phyloP scores from a whole-genome alignment of 1,139 yeast genomes.

The Geotrichum restrictum region DNA sequence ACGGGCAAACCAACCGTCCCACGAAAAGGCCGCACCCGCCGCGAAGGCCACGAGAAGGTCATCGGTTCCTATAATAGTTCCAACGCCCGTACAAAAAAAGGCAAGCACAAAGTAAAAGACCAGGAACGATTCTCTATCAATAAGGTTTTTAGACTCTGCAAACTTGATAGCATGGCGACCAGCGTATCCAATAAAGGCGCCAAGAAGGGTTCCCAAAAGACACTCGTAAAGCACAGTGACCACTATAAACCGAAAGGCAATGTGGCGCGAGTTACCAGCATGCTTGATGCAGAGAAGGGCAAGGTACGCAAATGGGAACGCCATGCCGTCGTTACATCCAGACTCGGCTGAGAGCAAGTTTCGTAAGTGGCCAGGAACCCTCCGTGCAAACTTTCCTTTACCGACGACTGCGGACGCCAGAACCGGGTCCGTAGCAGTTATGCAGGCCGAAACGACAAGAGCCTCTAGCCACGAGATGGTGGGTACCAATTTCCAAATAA shows the following conservation, averaged over 20 bases:
- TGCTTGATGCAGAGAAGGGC: conserved; percentile 67
- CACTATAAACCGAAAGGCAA: conserved; percentile 80
- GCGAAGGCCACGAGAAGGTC: conserved; percentile 90
- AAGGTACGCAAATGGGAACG: conserved; percentile 85
- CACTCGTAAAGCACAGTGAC: conserved; percentile 84
- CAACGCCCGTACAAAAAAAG: conserved; percentile 86
- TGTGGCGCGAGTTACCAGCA: conserved; percentile 60
- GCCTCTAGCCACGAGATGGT: conserved; percentile 75
- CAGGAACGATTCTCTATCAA: conserved; percentile 89
- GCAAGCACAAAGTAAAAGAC: conserved; percentile 87
- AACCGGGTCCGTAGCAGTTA: conserved; percentile 97
- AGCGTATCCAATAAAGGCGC: conserved; percentile 68
- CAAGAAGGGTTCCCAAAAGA: conserved; percentile 74
- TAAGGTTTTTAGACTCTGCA: conserved; percentile 70
- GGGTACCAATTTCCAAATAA: conserved; percentile 81
- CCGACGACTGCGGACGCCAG: conserved; percentile 98
- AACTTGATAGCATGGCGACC: conserved; percentile 71
- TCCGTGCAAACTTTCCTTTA: conserved; percentile 92
- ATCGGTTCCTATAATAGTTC: conserved; percentile 87
- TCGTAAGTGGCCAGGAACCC: conserved; percentile 95
- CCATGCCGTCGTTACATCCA: conserved; percentile 98
- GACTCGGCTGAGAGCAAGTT: conserved; percentile 89
- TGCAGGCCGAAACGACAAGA: conserved; percentile 80
- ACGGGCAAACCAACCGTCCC: conserved; percentile 91
- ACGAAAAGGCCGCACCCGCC: conserved; percentile 93